These are phyloP conservation scores for Glaciozyma antarctica DNA, from an alignment of 768 basidiomycete species.

Conservation along the genomic window DNA sequence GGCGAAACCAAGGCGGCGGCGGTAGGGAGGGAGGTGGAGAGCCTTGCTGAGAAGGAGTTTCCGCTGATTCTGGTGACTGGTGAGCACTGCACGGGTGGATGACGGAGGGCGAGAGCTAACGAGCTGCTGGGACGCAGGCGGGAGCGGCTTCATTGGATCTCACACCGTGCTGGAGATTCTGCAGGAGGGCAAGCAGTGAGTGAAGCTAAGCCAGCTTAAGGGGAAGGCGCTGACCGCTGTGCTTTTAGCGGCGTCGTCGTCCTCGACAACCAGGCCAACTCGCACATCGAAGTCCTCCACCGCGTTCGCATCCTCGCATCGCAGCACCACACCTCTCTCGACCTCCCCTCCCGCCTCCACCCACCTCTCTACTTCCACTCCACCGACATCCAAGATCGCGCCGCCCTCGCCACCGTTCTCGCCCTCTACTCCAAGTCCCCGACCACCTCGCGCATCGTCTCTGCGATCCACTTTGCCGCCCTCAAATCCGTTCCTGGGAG, in stretches of 20 bases:
- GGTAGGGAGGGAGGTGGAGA: not conserved
- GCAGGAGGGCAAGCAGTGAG: conserved; percentile 7
- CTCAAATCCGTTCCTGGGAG: conserved; percentile 3
- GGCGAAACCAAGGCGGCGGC: not conserved
- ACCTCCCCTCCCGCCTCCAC: not conserved
- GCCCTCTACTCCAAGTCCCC: not conserved
- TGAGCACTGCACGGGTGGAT: not conserved
- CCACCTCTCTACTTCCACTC: conserved; percentile 11
- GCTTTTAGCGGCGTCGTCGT: conserved; percentile 1
- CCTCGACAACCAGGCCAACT: conserved; percentile 5
- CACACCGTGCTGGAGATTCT: conserved; percentile 2
- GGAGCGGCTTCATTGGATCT: conserved; percentile 1
- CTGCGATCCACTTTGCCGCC: conserved; percentile 8
- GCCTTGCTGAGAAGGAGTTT: not conserved
- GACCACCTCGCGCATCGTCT: conserved; percentile 4
- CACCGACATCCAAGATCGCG: conserved; percentile 5
- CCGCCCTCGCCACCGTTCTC: not conserved
- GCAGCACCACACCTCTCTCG: not conserved
- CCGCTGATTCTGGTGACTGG: conserved; percentile 3
- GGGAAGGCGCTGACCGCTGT: too few relatives aligned
- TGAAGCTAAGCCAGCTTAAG: too few relatives aligned
- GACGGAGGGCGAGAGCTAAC: not conserved
- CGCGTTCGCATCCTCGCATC: conserved; percentile 11
- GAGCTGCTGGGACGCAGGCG: not conserved
- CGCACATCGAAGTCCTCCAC: not conserved